Conservation (phyloP, 31 red algal species). For the Asparagopsis taxiformis region DNA sequence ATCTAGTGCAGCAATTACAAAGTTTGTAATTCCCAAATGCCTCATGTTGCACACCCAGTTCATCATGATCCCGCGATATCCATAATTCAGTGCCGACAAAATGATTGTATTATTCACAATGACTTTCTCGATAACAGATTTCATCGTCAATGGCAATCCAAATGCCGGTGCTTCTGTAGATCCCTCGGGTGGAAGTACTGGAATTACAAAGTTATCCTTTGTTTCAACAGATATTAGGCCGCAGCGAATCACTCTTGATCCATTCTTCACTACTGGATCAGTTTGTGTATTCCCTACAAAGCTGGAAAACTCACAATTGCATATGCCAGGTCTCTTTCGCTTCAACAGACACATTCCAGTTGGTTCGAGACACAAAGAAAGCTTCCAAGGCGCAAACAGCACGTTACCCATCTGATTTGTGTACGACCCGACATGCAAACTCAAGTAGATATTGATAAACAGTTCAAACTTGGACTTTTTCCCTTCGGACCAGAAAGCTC, state of each 20-base stretch:
- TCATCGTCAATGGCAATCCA: slow-evolving; percentile 91
- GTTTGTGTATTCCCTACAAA: slow-evolving; percentile 94
- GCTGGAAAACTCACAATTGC: slow-evolving; percentile 95
- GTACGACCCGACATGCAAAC: slow-evolving; percentile 93
- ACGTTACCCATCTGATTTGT: slow-evolving; percentile 97
- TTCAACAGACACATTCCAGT: slow-evolving; percentile 93
- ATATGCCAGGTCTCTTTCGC: slow-evolving; percentile 89
- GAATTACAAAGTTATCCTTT: slow-evolving; percentile 94
- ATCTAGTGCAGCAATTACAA: slow-evolving; percentile 97
- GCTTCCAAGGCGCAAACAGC: slow-evolving; percentile 97
- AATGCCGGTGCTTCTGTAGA: slow-evolving; percentile 79
- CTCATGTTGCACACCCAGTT: slow-evolving; percentile 99
- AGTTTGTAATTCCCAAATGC: slow-evolving; percentile 88
- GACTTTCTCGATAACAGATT: slow-evolving; percentile 79
- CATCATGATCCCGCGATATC: slow-evolving; percentile 98
- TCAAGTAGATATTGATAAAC: slow-evolving; percentile 99
- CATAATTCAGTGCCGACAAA: slow-evolving; percentile 95
- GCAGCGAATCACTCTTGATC: slow-evolving; percentile 93
- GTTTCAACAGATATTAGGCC: slow-evolving; percentile 95
- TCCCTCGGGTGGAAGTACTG: slow-evolving; percentile 82
- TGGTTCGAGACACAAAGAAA: slow-evolving; percentile 85
- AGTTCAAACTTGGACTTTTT: slow-evolving; percentile 97
- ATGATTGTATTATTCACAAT: slow-evolving; percentile 91
- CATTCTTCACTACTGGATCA: slow-evolving; percentile 97
- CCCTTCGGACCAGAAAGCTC: slow-evolving; percentile 95